Evolutionary conservation across 345 rosid species (phyloP), one percentile per base, ranked within the genome.

Genomic region (Limnanthes douglasii): DNA sequence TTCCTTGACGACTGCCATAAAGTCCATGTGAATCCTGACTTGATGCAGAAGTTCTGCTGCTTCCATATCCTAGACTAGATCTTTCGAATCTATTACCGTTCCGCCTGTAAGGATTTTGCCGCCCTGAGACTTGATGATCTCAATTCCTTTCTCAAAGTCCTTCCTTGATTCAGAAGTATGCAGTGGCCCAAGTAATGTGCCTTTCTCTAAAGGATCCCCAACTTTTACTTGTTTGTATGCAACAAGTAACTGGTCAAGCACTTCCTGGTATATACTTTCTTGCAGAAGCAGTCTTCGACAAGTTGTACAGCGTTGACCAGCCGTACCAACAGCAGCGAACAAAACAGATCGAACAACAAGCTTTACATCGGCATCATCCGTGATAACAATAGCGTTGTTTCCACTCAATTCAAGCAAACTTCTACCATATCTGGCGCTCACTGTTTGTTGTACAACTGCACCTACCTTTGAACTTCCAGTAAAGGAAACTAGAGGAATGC

Each of bases 401-500:
- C 99, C 94, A 56, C 93, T 85, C 54, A 85, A 45, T 44, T 92
- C 94, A 31, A 92, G 99, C 59, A 92, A 58, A 39, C 94, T 84
- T 63, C 71, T 85, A 16, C 99, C 99, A 56, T 65, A 71, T 55
- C 99, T 63, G 46, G 70, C 79, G 48, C 45, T 73, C 50, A 92
- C 99, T 21, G 68, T 73, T 53, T 68, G 75, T 72, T 78, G 95
- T 46, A 92, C 83, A 59, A 31, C 56, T 44, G 51, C 60, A 16
- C 99, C 99, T n/a, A 90, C 98, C 96, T 71, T 77, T 33, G 94
- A 70, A 61, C 94, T 90, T 44, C 98, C 98, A 3, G 95, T 84
- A 45, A 90, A 84, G 19, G 98, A 84, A 49, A 90, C 85, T 32
- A 90, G 60, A 23, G 84, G 78, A 34, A 90, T 69, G 25, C 93